These are phyloP conservation scores for Calonectria hongkongensis DNA, from an alignment of 2,329 filamentous ascomycete species.

Conservation along the genomic window DNA sequence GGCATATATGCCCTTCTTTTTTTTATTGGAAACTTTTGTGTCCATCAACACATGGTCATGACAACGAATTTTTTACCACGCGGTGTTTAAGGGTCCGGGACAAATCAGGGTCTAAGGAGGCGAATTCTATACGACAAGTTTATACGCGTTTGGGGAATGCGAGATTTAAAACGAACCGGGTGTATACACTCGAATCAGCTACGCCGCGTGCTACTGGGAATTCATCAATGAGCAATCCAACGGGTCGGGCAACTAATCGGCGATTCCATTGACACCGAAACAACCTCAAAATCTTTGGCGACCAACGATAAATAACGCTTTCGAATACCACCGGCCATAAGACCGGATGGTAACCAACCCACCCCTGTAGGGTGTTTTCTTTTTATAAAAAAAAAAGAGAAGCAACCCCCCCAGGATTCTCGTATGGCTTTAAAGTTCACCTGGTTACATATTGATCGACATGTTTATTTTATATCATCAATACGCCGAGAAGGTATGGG, in stretches of 20 bases:
- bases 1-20: constrained; percentile 16
- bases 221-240: neutral
- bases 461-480: neutral
- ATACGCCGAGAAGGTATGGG: neutral
- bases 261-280: neutral
- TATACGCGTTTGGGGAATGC: neutral
- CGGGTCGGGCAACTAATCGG: neutral
- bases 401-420: neutral
- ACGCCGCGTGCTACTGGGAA: neutral
- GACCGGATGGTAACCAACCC: neutral
- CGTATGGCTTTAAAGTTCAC: neutral
- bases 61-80: constrained; percentile 2
- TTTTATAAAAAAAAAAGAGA: neutral
- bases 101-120: neutral
- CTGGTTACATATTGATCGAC: neutral
- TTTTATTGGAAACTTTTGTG: neutral
- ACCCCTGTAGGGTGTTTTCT: too few species aligned
- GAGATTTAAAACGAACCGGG: neutral
- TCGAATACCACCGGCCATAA: neutral
- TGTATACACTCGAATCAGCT: neutral
- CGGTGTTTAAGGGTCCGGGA: constrained; percentile 9
- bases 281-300: neutral
- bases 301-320: neutral
- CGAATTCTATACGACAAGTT: constrained; percentile 1
- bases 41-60: constrained; percentile 1